Conservation (phyloP, 2,329 filamentous ascomycete genomes). For the Catunica adiposa region DNA sequence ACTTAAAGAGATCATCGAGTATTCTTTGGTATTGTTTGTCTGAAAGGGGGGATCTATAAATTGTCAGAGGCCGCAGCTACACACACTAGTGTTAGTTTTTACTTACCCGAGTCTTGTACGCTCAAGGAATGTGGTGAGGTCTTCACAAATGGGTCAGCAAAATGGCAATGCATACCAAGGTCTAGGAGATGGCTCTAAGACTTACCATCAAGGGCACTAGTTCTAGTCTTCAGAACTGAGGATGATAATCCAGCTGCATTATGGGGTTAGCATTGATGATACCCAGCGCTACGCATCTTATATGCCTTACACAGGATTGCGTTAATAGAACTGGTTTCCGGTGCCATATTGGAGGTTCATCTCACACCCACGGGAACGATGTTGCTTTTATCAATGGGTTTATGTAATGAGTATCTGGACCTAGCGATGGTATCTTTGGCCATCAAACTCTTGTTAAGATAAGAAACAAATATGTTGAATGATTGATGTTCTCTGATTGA, state of each 20-base stretch:
- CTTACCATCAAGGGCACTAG: slow-evolving; percentile 27
- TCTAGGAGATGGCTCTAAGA: neutral
- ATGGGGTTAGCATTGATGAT: neutral
- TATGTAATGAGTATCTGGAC: neutral
- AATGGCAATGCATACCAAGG: neutral
- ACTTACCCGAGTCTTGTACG: slow-evolving; percentile 24
- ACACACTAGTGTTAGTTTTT: neutral
- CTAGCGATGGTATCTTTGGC: too few species aligned
- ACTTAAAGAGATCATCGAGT: slow-evolving; percentile 64
- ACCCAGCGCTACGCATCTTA: neutral
- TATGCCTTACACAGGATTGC: neutral
- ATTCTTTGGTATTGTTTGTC: slow-evolving; percentile 71
- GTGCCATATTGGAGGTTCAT: slow-evolving; percentile 19
- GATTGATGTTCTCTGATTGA: too few species aligned
- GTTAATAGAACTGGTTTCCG: slow-evolving; percentile 22
- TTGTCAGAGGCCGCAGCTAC: neutral
- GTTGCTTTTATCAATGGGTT: neutral
- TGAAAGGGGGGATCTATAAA: slow-evolving; percentile 29
- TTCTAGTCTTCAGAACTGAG: slow-evolving; percentile 22
- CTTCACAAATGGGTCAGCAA: slow-evolving; percentile 16
- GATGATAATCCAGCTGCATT: slow-evolving; percentile 7
- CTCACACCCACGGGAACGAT: neutral
- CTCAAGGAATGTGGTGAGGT: slow-evolving; percentile 25
- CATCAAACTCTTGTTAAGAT: too few species aligned
- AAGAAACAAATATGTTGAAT: too few species aligned